Conservation (phyloP, 768 basidiomycete genomes). For the Boletus speciosus region DNA sequence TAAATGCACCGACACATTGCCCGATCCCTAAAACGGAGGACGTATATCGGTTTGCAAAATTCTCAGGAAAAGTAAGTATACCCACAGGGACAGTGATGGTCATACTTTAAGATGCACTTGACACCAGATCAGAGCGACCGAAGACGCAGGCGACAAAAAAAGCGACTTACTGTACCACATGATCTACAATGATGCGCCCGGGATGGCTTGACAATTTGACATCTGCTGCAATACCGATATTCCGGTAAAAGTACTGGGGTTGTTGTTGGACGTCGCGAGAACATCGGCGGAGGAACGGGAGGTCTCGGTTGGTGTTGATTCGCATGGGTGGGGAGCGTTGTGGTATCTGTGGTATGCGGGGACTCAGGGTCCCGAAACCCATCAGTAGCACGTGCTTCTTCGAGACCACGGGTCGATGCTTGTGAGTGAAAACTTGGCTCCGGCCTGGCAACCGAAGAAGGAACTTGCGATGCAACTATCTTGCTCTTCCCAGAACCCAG, state of each 20-base stretch:
- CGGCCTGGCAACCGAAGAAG: conserved; percentile 13
- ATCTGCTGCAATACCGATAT: conserved; percentile 62
- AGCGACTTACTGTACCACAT: conserved; percentile 70
- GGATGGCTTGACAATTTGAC: conserved; percentile 68
- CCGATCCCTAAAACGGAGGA: conserved; percentile 65
- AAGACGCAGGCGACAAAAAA: not conserved
- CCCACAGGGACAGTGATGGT: conserved; percentile 89
- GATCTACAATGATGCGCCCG: conserved; percentile 76
- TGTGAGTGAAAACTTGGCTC: conserved; percentile 17
- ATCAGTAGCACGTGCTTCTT: conserved; percentile 20
- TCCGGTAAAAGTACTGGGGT: conserved; percentile 55
- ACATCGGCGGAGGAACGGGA: conserved; percentile 12
- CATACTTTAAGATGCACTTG: conserved; percentile 78
- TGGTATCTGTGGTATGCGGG: conserved; percentile 2
- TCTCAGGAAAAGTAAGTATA: conserved; percentile 6
- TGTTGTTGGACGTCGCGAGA: conserved; percentile 34
- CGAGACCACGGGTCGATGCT: conserved; percentile 12
- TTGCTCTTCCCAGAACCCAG: conserved; percentile 20
- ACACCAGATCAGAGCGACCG: not conserved
- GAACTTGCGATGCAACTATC: conserved; percentile 5
- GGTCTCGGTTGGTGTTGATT: conserved; percentile 2
- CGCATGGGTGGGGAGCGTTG: conserved; percentile 10
- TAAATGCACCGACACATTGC: conserved; percentile 89
- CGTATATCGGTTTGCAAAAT: not conserved
- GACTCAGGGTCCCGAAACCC: conserved; percentile 6